phyloP scores from a whole-genome alignment of 176 grass and related monocot species.

The Carex myosuroides region DNA sequence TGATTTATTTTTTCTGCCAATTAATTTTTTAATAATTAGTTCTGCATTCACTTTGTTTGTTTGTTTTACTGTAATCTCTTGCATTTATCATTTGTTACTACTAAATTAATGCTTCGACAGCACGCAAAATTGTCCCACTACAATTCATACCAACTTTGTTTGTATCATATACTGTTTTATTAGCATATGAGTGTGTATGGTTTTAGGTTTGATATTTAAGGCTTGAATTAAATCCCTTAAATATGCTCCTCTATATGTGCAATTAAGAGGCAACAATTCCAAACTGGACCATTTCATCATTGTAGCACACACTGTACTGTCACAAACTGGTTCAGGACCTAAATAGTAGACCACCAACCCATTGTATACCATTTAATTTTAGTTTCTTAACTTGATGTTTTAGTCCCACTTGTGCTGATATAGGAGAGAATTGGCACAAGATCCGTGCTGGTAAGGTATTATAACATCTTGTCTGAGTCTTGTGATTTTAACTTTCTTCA shows the following conservation, averaged over 20 bases:
- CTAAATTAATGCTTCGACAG: background rate
- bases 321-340: background rate
- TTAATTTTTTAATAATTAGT: background rate
- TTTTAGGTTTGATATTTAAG: background rate
- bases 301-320: background rate
- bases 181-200: background rate
- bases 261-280: background rate
- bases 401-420: background rate
- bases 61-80: background rate
- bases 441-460: background rate
- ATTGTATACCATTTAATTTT: background rate
- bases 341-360: background rate
- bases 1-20: background rate
- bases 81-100: background rate
- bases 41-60: background rate
- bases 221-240: background rate
- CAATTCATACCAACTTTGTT: background rate
- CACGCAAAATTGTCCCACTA: background rate
- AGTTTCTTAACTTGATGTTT: background rate
- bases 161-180: background rate
- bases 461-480: background rate
- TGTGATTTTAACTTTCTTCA: slow-evolving; percentile 9
- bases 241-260: background rate
- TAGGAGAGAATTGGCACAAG: background rate
- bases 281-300: background rate